Base-by-base conservation (phyloP, 2,329 filamentous ascomycete genomes). In the Fusarium lateritium region DNA sequence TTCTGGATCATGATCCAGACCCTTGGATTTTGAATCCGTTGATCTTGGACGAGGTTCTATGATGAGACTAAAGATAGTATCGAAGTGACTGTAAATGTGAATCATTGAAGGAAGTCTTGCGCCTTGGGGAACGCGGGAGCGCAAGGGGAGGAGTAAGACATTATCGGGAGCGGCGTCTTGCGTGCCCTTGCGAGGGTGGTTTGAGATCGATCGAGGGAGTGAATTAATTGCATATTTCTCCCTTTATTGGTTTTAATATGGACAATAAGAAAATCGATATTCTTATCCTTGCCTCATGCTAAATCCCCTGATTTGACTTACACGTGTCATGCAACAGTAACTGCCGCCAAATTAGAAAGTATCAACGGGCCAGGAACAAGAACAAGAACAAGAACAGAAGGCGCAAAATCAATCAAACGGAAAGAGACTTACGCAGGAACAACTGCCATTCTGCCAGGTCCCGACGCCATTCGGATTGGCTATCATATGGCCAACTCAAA, bases 371-470 rank as follows among this genome's bases (percentile, higher is more conserved):
- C 56, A 47, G 49, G 58, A 36, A 55, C 26, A 22, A 14, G 10
- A 24, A 24, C 24, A 24, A 7, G 24, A 31, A 31, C 60, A 63
- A 26, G 15, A 55, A 56, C 31, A 51, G 36, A 56, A 43, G 60
- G 43, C 17, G 19, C 43, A 58, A 31, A 22, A 49, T 33, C 26
- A n/a, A 62, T 66, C 15, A 36, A 65, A 40, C 26, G 19, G 56
- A 52, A 67, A 42, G 59, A 56, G 57, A 53, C 67, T 70, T 69
- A 19, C 57, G 67, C 67, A 69, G 67, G 67, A 70, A 70, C 67
- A 51, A 43, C 15, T 46, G 43, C n/a, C 33, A 54, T 14, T 24
- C 14, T 40, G 40, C 9, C 49, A 52, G 46, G 43, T 64, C 46
- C 54, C 26, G 52, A 38, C 43, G 19, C 45, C 31, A 28, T 38